These are phyloP conservation scores for Leccinum subgranulosum DNA, from an alignment of 768 basidiomycete genomes.

Conservation along the genomic window DNA sequence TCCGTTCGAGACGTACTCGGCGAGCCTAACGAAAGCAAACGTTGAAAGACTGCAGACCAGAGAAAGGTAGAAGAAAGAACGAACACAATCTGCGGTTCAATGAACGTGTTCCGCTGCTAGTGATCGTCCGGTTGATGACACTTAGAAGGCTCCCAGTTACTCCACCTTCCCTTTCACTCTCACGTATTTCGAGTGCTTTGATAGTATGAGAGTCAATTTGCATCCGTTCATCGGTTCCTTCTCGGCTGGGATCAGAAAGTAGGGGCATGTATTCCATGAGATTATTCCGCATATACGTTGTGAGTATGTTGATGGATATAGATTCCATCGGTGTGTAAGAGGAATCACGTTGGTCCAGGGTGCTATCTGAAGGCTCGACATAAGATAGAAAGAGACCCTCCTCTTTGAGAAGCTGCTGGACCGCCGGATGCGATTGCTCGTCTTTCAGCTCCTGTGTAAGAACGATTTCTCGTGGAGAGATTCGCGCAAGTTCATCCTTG, in stretches of 20 bases:
- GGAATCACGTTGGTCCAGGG: slow-evolving; percentile 2
- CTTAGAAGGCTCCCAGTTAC: slow-evolving; percentile 70
- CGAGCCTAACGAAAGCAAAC: slow-evolving; percentile 52
- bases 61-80: slow-evolving; percentile 19
- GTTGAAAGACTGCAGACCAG: slow-evolving; percentile 10
- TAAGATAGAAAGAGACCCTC: slow-evolving; percentile 57
- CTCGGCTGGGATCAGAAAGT: slow-evolving; percentile 54
- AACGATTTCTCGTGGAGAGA: slow-evolving; percentile 81
- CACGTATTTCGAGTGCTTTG: slow-evolving; percentile 82
- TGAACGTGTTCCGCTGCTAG: slow-evolving; percentile 72
- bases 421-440: slow-evolving; percentile 40
- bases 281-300: slow-evolving; percentile 59
- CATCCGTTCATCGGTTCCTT: slow-evolving; percentile 61
- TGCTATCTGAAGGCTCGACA: slow-evolving; percentile 14
- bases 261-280: slow-evolving; percentile 77
- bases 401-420: slow-evolving; percentile 49
- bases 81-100: slow-evolving; percentile 76
- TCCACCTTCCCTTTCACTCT: slow-evolving; percentile 70
- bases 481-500: slow-evolving; percentile 78
- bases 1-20: slow-evolving; percentile 75
- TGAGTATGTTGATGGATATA: slow-evolving; percentile 59
- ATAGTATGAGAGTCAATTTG: slow-evolving; percentile 88
- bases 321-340: slow-evolving; percentile 41
- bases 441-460: slow-evolving; percentile 44
- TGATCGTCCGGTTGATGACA: slow-evolving; percentile 72